Conservation (phyloP, 176 grass and related monocot genomes). For the Triticum timopheevii region DNA sequence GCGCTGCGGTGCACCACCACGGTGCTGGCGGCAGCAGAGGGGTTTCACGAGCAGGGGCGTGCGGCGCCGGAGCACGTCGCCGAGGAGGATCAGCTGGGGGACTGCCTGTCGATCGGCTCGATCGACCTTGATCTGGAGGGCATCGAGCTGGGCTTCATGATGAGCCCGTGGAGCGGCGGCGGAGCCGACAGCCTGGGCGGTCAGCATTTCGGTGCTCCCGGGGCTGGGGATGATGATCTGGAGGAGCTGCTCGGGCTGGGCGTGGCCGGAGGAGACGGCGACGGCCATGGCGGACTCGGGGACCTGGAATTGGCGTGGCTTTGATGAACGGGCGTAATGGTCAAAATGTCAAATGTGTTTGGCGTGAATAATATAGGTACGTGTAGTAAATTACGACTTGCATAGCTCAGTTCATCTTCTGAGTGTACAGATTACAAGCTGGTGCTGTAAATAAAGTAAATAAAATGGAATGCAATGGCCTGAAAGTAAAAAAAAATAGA, state of each 20-base stretch:
- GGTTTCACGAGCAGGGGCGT: not conserved
- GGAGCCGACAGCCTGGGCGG: not conserved
- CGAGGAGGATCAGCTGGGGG: not conserved
- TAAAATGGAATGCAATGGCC: too few relatives aligned
- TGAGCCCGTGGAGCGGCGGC: conserved; percentile 23
- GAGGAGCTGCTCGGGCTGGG: conserved; percentile 33
- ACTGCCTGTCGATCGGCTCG: not conserved
- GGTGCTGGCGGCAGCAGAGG: not conserved
- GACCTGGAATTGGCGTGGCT: conserved; percentile 28
- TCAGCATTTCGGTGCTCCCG: not conserved
- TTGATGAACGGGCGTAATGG: not conserved
- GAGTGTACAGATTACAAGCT: not conserved
- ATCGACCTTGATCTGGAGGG: conserved; percentile 21
- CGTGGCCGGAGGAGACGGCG: not conserved
- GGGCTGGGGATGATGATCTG: not conserved
- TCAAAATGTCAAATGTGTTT: not conserved
- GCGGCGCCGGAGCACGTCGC: not conserved
- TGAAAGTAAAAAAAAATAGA: too few relatives aligned
- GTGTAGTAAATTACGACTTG: not conserved
- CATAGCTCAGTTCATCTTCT: not conserved
- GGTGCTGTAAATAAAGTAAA: not conserved
- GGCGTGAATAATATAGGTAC: not conserved
- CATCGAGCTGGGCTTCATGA: conserved; percentile 27
- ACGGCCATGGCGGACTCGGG: not conserved
- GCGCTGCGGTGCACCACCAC: conserved; percentile 30